Base-by-base conservation (phyloP, 1,284 basidiomycete species). In the Irpex sp. region DNA sequence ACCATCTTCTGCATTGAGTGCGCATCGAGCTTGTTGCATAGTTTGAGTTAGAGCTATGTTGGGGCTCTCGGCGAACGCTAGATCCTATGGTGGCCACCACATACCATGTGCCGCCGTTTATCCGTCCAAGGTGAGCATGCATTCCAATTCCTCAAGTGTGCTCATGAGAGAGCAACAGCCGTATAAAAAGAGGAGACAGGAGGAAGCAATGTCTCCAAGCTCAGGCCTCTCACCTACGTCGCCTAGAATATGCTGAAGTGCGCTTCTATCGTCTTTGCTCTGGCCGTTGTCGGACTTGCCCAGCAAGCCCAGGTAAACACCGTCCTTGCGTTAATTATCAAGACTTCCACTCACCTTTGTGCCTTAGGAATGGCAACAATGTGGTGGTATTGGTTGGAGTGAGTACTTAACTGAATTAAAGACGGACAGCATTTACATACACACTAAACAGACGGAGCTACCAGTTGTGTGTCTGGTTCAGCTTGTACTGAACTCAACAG, bases 401-500 rank as follows among this genome's bases (percentile, higher is more conserved):
- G 35, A 55, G 59, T 63, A n/a, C 5, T 14, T 53, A 19, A 36
- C 12, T 18, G 9, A 12, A 7, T 18, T 18, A 19, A 19, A 12
- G 35, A n/a, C n/a, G 54, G 4, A 28, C 8, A n/a, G 37, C 4
- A 14, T 55, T n/a, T 36, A n/a, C 47, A 14, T 16, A 8, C 28
- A 10, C n/a, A n/a, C 7, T 16, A 56, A 28, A 52, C 28, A 63
- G 62, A 37, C 21, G 62, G 62, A 16, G 62, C 59, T 6, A 63
- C 62, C 2, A 59, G 68, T 7, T 75, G 74, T 58, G 71, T 65
- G 2, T 65, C 73, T 12, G 74, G 74, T 45, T 67, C 69, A 19
- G 70, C 68, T 16, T 75, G 74, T 66, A 69, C 68, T 9, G 65
- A 48, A 39, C 63, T 69, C 55, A 74, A 73, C 62, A 57, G 61